Evolutionary conservation across 345 rosid genomes (phyloP).

Genomic region (Lagerstroemia speciosa): DNA sequence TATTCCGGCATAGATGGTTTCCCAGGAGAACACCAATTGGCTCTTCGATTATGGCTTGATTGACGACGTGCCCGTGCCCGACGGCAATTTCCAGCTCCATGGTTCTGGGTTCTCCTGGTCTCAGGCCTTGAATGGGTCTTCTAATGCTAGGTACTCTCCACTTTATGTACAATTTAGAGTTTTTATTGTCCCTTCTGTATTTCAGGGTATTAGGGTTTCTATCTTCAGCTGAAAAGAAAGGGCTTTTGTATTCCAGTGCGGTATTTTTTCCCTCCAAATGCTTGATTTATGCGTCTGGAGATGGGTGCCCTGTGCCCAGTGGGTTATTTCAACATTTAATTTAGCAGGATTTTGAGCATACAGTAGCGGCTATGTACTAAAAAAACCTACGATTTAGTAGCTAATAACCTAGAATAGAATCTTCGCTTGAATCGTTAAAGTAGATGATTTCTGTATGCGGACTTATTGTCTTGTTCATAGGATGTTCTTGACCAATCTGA

Average conservation of each 20-base stretch:
- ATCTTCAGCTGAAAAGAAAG: background rate
- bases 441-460: background rate
- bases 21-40: constrained; percentile 63
- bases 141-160: constrained; percentile 44
- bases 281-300: background rate
- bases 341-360: background rate
- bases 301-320: background rate
- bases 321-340: background rate
- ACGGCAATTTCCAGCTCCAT: constrained; percentile 39
- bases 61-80: constrained; percentile 60
- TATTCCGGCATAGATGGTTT: constrained; percentile 33
- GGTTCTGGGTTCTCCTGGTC: constrained; percentile 64
- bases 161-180: background rate
- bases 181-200: background rate
- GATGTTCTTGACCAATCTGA: background rate
- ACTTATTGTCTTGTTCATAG: background rate
- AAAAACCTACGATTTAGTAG: too few species aligned
- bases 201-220: background rate
- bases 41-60: constrained; percentile 47
- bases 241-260: background rate
- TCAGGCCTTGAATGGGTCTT: constrained; percentile 39
- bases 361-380: too few species aligned
- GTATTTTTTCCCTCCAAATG: background rate
- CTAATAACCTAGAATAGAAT: too few species aligned
- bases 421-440: background rate